phyloP scores from a whole-genome alignment of 169 alveolate species.

The Eimeria sp. region DNA sequence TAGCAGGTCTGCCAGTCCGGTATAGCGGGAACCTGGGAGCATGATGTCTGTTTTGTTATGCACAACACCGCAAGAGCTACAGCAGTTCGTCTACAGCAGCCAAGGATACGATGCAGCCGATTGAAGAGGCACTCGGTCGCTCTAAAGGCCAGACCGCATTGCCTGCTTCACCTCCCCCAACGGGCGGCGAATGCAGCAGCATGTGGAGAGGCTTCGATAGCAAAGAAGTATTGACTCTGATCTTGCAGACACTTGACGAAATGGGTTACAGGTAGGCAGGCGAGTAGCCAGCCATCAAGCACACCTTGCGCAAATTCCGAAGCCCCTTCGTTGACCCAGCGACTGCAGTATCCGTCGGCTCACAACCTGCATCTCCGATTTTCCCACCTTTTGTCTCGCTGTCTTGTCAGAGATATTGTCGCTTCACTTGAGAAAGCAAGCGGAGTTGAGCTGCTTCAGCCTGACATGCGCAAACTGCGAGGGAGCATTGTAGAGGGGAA shows the following conservation, averaged over 20 bases:
- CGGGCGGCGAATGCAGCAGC: conserved; percentile 19
- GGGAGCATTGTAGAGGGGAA: conserved; percentile 42
- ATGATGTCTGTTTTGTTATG: conserved; percentile 36
- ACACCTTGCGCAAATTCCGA: background rate
- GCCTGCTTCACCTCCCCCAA: background rate
- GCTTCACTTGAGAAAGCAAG: conserved; percentile 64
- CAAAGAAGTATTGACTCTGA: conserved; percentile 44
- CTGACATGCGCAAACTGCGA: conserved; percentile 67
- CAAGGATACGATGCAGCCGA: background rate
- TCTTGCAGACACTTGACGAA: conserved; percentile 62
- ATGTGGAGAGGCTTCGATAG: conserved; percentile 73
- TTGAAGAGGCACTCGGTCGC: background rate
- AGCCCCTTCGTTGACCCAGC: background rate
- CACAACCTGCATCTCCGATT: background rate
- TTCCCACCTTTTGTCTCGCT: background rate
- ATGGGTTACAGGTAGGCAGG: conserved; percentile 70
- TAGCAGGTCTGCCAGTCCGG: background rate
- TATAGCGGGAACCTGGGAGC: background rate
- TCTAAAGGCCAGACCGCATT: background rate
- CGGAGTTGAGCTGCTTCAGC: conserved; percentile 72
- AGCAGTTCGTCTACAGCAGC: conserved; percentile 6
- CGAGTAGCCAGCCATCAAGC: background rate
- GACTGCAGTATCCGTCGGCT: background rate
- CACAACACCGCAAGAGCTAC: background rate
- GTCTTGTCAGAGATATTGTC: conserved; percentile 31